These are phyloP conservation scores for Pleurotus eryngii DNA, from an alignment of 768 basidiomycete genomes.

Conservation along the genomic window DNA sequence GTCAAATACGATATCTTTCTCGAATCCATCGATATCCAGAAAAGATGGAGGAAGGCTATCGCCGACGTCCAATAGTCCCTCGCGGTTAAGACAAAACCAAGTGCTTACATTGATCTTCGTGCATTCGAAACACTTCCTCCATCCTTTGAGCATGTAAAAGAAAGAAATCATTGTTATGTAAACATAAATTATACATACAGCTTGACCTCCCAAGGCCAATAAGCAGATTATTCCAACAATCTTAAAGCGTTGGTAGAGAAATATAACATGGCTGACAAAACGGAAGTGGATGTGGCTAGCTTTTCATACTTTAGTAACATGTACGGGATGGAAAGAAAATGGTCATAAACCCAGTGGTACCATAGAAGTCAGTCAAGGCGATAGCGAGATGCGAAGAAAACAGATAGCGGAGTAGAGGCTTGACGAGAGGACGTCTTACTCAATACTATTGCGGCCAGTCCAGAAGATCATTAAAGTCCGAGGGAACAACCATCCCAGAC, in stretches of 20 bases:
- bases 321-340: not conserved
- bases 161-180: no score
- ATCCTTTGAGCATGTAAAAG: no score
- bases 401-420: slow-evolving; percentile 4
- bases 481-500: slow-evolving; percentile 38
- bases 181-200: no score
- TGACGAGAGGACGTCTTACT: not conserved
- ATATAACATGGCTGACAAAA: no score
- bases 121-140: not conserved
- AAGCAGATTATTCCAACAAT: no score
- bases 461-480: slow-evolving; percentile 52
- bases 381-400: not conserved
- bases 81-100: no score
- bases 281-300: no score
- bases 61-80: slow-evolving; percentile 42
- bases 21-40: slow-evolving; percentile 86
- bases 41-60: slow-evolving; percentile 79
- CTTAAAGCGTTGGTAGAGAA: no score
- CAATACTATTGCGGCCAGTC: slow-evolving; percentile 48
- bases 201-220: no score
- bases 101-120: no score
- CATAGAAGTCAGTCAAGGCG: slow-evolving; percentile 7
- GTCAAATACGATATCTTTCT: slow-evolving; percentile 94
- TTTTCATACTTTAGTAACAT: not conserved
- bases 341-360: slow-evolving; percentile 52